phyloP scores from a whole-genome alignment of 2,329 filamentous ascomycete genomes.

The Calonectria pseudoturangicola region DNA sequence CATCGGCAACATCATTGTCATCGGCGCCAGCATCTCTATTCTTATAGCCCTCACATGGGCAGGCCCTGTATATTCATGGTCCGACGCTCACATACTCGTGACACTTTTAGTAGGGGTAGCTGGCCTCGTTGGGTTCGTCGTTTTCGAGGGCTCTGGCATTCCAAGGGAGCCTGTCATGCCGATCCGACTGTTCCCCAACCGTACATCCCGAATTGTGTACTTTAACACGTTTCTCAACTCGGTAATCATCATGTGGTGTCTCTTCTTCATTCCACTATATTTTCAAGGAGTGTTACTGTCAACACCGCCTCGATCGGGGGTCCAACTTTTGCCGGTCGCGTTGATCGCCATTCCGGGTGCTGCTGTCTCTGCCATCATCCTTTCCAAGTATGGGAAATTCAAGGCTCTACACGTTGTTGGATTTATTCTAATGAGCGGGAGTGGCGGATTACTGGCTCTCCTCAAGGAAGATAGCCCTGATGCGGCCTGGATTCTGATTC shows the following conservation, averaged over 20 bases:
- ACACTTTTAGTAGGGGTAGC: conserved; percentile 61
- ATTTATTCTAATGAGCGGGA: conserved; percentile 62
- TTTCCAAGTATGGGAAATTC: conserved; percentile 59
- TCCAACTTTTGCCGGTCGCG: conserved; percentile 58
- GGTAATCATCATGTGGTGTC: conserved; percentile 58
- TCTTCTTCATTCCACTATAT: conserved; percentile 67
- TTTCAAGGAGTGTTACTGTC: conserved; percentile 64
- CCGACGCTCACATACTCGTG: conserved; percentile 59
- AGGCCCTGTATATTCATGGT: conserved; percentile 66
- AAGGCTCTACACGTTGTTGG: conserved; percentile 60
- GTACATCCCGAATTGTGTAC: conserved; percentile 50
- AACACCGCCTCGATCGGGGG: conserved; percentile 58
- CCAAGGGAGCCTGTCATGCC: conserved; percentile 53
- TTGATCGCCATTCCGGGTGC: conserved; percentile 56
- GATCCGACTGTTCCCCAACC: conserved; percentile 47
- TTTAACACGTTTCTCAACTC: conserved; percentile 50
- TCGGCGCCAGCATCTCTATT: conserved; percentile 61
- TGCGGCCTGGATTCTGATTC: conserved; percentile 62
- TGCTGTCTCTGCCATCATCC: conserved; percentile 52
- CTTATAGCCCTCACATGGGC: conserved; percentile 67
- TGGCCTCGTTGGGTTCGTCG: conserved; percentile 44
- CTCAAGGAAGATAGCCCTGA: conserved; percentile 58
- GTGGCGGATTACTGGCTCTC: conserved; percentile 64
- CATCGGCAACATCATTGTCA: conserved; percentile 65
- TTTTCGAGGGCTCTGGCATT: conserved; percentile 49